These are phyloP conservation scores for Malassezia caprae DNA, from an alignment of 1,284 basidiomycete genomes.

Conservation along the genomic window DNA sequence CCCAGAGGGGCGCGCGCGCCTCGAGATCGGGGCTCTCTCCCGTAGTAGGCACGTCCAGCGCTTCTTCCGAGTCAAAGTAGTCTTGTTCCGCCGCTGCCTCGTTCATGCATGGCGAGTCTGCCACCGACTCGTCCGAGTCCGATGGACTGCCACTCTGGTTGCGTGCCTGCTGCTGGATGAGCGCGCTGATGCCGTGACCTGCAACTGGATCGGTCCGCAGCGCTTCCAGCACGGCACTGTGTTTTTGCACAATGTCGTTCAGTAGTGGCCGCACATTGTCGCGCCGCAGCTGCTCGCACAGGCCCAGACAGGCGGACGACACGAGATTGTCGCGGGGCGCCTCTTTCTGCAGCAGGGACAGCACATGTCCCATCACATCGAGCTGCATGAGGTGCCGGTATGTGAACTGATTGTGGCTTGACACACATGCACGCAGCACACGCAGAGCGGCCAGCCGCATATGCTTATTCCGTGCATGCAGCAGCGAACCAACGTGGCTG, in stretches of 20 bases:
- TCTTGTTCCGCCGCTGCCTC: slow-evolving; percentile 63
- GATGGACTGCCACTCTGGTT: not conserved
- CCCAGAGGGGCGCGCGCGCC: slow-evolving; percentile 4
- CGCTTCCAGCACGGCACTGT: slow-evolving; percentile 59
- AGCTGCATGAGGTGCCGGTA: slow-evolving; percentile 74
- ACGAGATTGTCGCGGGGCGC: slow-evolving; percentile 79
- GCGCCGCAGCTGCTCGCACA: slow-evolving; percentile 75
- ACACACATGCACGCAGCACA: slow-evolving; percentile 76
- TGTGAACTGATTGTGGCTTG: slow-evolving; percentile 74
- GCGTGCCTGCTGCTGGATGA: slow-evolving; percentile 63
- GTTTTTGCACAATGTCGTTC: slow-evolving; percentile 68
- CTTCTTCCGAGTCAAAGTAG: slow-evolving; percentile 74
- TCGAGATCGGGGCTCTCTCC: slow-evolving; percentile 24
- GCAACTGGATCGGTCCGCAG: slow-evolving; percentile 59
- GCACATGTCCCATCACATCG: slow-evolving; percentile 69
- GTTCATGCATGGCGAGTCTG: slow-evolving; percentile 51
- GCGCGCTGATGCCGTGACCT: slow-evolving; percentile 61
- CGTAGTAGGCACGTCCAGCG: slow-evolving; percentile 12
- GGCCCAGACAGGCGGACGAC: slow-evolving; percentile 86
- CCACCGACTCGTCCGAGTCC: not conserved
- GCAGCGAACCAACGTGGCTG: slow-evolving; percentile 40
- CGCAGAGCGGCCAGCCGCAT: slow-evolving; percentile 58
- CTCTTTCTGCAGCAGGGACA: slow-evolving; percentile 71
- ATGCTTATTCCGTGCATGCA: slow-evolving; percentile 78
- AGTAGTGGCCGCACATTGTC: slow-evolving; percentile 76